Base-by-base conservation (phyloP, 495 filamentous ascomycete genomes). In the Daldinia grandis region DNA sequence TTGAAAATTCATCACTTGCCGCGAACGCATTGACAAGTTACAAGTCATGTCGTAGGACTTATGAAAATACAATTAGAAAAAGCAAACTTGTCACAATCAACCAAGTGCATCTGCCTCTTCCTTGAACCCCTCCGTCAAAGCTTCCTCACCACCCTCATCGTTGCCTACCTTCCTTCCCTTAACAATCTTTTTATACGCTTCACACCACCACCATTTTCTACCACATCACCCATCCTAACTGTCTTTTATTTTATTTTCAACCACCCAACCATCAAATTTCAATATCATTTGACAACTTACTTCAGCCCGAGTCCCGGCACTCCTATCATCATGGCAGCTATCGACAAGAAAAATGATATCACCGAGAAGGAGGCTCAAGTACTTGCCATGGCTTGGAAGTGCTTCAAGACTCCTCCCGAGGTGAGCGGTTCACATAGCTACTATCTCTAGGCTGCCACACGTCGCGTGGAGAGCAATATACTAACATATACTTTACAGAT, bases 341-440 rank as follows among this genome's bases (percentile, higher is more conserved):
- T 14, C 12, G 24, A 57, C 2, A 59, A 59, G 35, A 71, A 55
- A 14, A 42, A 24, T n/a, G 68, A 58, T 0, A 53, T 76, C 35
- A 49, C 68, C 7, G 71, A 76, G 19, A 74, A 72, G 38, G 74
- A 76, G 31, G 12, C 59, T 14, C 51, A 40, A 9, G 57, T 74
- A 7, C 65, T 76, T 8, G 64, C 56, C 2, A 30, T 66, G 5
- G 64, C 71, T 25, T 76, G 74, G 71, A 37, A 56, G 17, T 76
- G 74, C 56, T 67, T 74, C 35, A 65, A 58, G 17, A 15, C 50
- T 0, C 24, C 24, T 2, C 68, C 74, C 0, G 66, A 76, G 33
- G 74, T 76, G 59, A 19, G 37, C 53, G 38, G 2, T 25, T 57
- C 14, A 17, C 27, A 7, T 5, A 21, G 3, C 21, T 35, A 1